Percentiles rank a stretch among this genome's conserved stretches.
Conservation (phyloP, 495 filamentous ascomycete species). For the Pyronema domesticum region DNA sequence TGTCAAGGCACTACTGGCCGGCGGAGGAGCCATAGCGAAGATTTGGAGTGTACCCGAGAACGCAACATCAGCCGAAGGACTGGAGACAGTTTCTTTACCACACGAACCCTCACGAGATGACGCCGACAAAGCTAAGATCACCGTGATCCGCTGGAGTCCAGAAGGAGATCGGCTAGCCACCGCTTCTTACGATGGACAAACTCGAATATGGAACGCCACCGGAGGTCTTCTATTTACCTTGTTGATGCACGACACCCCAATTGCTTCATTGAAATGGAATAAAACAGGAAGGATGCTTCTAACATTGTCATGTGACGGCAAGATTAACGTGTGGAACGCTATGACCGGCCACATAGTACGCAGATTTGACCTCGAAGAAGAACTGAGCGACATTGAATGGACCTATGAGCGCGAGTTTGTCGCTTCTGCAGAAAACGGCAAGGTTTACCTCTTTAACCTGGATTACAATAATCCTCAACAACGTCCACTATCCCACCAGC, state of each 20-base stretch:
- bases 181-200: conserved; percentile 46
- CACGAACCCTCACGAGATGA: conserved; percentile 28
- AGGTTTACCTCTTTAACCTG: conserved; percentile 17
- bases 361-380: conserved; percentile 24
- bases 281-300: conserved; percentile 35
- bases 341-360: conserved; percentile 26
- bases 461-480: conserved; percentile 6
- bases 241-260: conserved; percentile 33
- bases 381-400: conserved; percentile 42
- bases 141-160: conserved; percentile 54
- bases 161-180: conserved; percentile 49
- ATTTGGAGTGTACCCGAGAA: conserved; percentile 50
- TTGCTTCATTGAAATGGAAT: conserved; percentile 46
- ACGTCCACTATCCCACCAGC: conserved; percentile 2
- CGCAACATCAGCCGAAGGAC: conserved; percentile 30
- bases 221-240: conserved; percentile 31
- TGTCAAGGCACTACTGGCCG: conserved; percentile 55
- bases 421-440: conserved; percentile 32
- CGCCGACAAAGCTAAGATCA: conserved; percentile 31
- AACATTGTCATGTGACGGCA: conserved; percentile 36
- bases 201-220: conserved; percentile 48
- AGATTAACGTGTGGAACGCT: conserved; percentile 35
- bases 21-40: conserved; percentile 58
- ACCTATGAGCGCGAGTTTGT: conserved; percentile 39
- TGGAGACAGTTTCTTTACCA: conserved; percentile 28